Evolutionary conservation across 352 stramenopile species (phyloP).

Genomic region (Phytophthora foliorum): DNA sequence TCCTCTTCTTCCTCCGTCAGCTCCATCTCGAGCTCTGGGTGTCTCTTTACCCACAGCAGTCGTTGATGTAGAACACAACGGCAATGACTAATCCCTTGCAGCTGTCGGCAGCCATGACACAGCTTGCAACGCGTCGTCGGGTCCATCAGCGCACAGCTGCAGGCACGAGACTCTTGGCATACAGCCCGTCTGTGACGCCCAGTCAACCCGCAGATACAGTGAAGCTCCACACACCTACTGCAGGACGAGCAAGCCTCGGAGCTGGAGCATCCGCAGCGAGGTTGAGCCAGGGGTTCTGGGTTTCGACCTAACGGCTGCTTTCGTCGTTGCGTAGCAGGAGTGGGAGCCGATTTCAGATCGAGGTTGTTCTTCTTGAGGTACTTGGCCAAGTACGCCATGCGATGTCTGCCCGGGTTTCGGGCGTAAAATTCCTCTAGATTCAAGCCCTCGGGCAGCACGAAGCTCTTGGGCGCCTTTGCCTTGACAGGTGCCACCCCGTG

Average conservation of each 20-base stretch:
- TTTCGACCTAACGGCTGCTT: conserved; percentile 28
- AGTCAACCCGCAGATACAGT: conserved; percentile 61
- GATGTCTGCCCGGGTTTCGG: conserved; percentile 9
- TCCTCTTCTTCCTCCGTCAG: conserved; percentile 27
- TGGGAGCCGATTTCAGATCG: conserved; percentile 24
- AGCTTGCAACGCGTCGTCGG: conserved; percentile 49
- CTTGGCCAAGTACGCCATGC: conserved; percentile 39
- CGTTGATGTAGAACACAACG: conserved; percentile 64
- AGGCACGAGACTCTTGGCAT: conserved; percentile 75
- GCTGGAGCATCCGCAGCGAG: conserved; percentile 56
- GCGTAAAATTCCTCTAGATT: conserved; percentile 6
- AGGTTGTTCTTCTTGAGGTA: conserved; percentile 38
- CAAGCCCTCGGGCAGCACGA: conserved; percentile 7
- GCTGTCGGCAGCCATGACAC: conserved; percentile 68
- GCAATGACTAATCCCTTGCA: conserved; percentile 56
- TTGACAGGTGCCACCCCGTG: not conserved
- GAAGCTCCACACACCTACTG: conserved; percentile 63
- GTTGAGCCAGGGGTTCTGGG: conserved; percentile 26
- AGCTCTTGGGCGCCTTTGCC: conserved; percentile 10
- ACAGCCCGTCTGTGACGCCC: conserved; percentile 30
- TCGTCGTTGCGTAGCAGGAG: not conserved
- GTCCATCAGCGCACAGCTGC: conserved; percentile 54
- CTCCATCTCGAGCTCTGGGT: conserved; percentile 24
- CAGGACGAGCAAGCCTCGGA: conserved; percentile 64
- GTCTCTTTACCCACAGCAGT: conserved; percentile 35